These are phyloP conservation scores for Mucor indicus DNA, from an alignment of 371 early-diverging fungal genomes.

Conservation along the genomic window DNA sequence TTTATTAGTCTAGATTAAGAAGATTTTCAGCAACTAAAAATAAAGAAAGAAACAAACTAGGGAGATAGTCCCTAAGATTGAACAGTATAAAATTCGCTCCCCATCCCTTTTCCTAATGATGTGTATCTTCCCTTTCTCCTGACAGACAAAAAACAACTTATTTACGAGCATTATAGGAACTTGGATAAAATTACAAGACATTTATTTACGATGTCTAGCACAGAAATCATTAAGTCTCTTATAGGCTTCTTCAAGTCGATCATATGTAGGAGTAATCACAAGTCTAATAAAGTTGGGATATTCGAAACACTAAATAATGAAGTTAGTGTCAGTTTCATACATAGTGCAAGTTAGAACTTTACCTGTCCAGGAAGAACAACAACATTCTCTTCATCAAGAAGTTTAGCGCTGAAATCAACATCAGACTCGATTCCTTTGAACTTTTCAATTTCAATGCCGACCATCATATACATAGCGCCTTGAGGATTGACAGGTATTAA, in stretches of 20 bases:
- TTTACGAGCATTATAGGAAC: too few relatives aligned
- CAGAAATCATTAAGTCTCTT: constrained; percentile 81
- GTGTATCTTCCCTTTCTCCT: too few relatives aligned
- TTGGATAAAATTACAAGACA: too few relatives aligned
- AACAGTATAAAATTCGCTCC: too few relatives aligned
- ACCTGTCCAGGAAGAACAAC: constrained; percentile 83
- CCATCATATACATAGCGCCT: constrained; percentile 96
- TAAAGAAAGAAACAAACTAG: too few relatives aligned
- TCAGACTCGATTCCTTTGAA: constrained; percentile 77
- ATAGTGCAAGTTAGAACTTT: constrained; percentile 5
- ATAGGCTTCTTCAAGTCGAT: constrained; percentile 71
- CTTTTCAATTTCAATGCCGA: constrained; percentile 65
- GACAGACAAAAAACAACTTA: too few relatives aligned
- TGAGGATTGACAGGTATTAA: constrained; percentile 78
- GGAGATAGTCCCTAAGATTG: too few relatives aligned
- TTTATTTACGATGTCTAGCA: constrained; percentile 56
- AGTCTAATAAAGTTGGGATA: constrained; percentile 81
- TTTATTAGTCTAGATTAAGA: too few relatives aligned
- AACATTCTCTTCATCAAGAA: constrained; percentile 84
- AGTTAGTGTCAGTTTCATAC: not conserved
- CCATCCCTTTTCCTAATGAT: too few relatives aligned
- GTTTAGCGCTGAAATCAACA: constrained; percentile 78
- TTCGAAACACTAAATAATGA: constrained; percentile 62
- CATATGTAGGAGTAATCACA: constrained; percentile 78
- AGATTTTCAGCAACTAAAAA: too few relatives aligned